Evolutionary conservation across 441 rosid species (phyloP).

Genomic region (Bruguiera hainesii): DNA sequence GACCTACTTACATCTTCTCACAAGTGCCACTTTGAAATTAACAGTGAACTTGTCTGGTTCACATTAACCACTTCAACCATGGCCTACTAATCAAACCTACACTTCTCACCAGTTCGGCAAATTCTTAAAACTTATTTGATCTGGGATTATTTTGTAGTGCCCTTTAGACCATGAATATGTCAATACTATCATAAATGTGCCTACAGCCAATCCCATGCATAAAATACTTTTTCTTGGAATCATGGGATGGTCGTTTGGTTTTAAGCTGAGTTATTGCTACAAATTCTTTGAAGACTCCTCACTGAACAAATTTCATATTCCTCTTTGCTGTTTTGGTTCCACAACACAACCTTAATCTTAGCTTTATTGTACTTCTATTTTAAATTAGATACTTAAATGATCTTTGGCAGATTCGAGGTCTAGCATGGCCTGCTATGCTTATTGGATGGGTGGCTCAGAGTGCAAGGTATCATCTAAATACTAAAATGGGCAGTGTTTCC

Average conservation of each 20-base stretch:
- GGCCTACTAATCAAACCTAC: too few relatives aligned
- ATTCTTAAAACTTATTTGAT: too few relatives aligned
- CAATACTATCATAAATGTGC: too few relatives aligned
- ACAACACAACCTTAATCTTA: background rate
- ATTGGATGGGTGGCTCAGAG: slow-evolving; percentile 58
- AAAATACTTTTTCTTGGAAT: background rate
- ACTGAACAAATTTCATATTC: background rate
- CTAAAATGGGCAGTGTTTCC: slow-evolving; percentile 5
- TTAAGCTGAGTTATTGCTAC: background rate
- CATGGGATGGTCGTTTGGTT: background rate
- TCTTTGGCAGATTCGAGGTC: slow-evolving; percentile 44
- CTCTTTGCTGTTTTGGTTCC: too few relatives aligned
- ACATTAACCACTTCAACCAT: too few relatives aligned
- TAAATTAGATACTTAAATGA: background rate
- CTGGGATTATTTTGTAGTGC: too few relatives aligned
- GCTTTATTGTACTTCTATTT: background rate
- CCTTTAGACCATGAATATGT: too few relatives aligned
- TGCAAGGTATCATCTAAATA: slow-evolving; percentile 40
- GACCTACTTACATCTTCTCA: too few relatives aligned
- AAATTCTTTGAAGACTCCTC: background rate
- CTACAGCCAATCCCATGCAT: too few relatives aligned
- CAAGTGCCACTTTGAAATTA: too few relatives aligned
- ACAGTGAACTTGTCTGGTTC: too few relatives aligned
- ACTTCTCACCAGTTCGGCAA: too few relatives aligned
- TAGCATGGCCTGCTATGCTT: slow-evolving; percentile 61